These are phyloP conservation scores for Aspergillus ibericus DNA, from an alignment of 2,329 filamentous ascomycete species.

Conservation along the genomic window DNA sequence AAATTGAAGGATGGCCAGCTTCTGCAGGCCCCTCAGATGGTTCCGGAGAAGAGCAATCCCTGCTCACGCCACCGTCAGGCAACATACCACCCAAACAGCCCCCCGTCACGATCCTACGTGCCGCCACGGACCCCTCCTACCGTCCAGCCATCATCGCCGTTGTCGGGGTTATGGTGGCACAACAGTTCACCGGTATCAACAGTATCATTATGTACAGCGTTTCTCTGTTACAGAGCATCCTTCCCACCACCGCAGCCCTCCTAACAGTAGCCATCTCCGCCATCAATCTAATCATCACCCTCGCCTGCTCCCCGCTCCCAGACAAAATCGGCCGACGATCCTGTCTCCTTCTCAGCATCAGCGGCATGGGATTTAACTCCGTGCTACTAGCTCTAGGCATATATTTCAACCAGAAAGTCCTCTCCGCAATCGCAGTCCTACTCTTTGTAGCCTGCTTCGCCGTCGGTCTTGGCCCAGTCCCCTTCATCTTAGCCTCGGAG, in stretches of 20 bases:
- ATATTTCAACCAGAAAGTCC: conserved; percentile 65
- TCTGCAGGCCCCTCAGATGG: conserved; percentile 25
- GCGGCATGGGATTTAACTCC: conserved; percentile 79
- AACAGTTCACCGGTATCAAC: conserved; percentile 94
- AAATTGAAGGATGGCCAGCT: conserved; percentile 62
- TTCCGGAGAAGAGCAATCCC: conserved; percentile 66
- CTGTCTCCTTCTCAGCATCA: conserved; percentile 77
- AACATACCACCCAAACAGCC: conserved; percentile 65
- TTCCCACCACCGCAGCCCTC: conserved; percentile 77
- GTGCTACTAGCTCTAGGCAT: conserved; percentile 80
- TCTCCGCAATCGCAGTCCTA: conserved; percentile 79
- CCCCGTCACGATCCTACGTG: conserved; percentile 64
- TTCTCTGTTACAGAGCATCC: conserved; percentile 75
- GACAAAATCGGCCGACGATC: conserved; percentile 86
- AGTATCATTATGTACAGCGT: conserved; percentile 99
- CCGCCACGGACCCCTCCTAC: conserved; percentile 66
- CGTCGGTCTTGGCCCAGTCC: conserved; percentile 86
- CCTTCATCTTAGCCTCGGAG: conserved; percentile 90
- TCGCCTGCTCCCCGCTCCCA: conserved; percentile 77
- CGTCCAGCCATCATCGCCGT: conserved; percentile 77
- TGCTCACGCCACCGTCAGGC: conserved; percentile 61
- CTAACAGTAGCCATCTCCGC: conserved; percentile 85
- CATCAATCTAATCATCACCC: conserved; percentile 81
- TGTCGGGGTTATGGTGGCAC: conserved; percentile 85
- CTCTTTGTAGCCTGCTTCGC: conserved; percentile 88